Evolutionary conservation across 2,329 filamentous ascomycete species (phyloP), one percentile per base, ranked within the genome.

Genomic region (Trichophyton verrucosum): DNA sequence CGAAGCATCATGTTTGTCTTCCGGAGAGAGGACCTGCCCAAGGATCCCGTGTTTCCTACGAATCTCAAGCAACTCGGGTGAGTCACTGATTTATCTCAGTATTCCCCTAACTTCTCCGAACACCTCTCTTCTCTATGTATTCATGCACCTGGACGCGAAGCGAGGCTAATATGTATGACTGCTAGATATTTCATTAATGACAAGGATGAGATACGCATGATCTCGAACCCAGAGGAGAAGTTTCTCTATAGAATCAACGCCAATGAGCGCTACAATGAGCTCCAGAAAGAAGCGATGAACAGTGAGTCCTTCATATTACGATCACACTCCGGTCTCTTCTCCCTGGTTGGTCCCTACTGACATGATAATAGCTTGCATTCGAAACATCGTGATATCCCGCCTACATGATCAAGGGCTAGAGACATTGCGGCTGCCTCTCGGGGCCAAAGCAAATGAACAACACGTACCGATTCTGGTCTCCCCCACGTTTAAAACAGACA

Each of bases 161-260:
- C 38, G 57, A 51, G 36, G 53, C 27, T 44, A 56, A 27, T 2
- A 17, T 33, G 15, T 17, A 13, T 20, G 17, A 8, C 20, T 24
- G 38, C 60, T 62, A 91, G 89, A 49, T 95, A 91, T 74, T 91
- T 89, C 70, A 74, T 95, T 74, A 91, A 89, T 66, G 80, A 85
- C 0, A 73, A 84, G 0, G 89, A 92, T 66, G 84, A 92, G 68
- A 82, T 96, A 63, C 85, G 88, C 56, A 85, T 80, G 63, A 86
- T 88, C 60, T 76, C 81, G 22, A 76, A 89, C 40, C 85, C 87
- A 0, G 80, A 86, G 30, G 77, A 81, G 65, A 86, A 85, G 69
- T 95, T 89, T 77, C 82, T 88, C 66, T 96, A 81, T 78, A 86
- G 84, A 70, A 73, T 88, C 59, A 86, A 82, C 70, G 85, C 83